A percentile compares a stretch with the other conserved stretches of the same genome.
Conservation (phyloP, 108 stramenopile species). For the Schizochytrium sp. region DNA sequence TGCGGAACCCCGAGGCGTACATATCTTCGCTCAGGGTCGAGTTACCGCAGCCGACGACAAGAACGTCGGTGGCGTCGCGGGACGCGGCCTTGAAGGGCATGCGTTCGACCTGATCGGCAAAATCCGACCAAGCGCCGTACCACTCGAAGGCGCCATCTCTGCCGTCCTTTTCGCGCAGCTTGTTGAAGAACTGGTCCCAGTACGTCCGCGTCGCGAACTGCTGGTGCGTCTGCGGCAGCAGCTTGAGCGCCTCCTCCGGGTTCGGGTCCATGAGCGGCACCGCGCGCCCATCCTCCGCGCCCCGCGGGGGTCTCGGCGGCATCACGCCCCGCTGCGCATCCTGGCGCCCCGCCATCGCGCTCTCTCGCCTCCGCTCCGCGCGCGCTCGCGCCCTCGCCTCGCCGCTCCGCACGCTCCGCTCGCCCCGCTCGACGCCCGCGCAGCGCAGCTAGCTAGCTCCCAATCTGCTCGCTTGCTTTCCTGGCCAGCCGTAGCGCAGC, state of each 20-base stretch:
- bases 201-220: neutral
- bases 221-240: constrained; percentile 17
- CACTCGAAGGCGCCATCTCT: constrained; percentile 1
- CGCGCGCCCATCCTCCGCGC: neutral
- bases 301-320: neutral
- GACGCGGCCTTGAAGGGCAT: neutral
- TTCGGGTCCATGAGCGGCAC: neutral
- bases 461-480: too few relatives aligned
- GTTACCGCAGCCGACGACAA: constrained; percentile 43
- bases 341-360: neutral
- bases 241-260: neutral
- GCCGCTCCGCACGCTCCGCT: too few relatives aligned
- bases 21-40: constrained; percentile 28
- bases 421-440: too few relatives aligned
- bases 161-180: neutral
- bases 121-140: neutral
- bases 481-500: too few relatives aligned
- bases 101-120: neutral
- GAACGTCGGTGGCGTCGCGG: neutral
- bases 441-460: too few relatives aligned
- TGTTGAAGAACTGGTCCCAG: constrained; percentile 13
- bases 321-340: neutral
- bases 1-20: constrained; percentile 29
- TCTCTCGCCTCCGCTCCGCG: too few relatives aligned
- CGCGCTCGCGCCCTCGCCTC: too few relatives aligned